Percentiles rank a stretch among this genome's conserved stretches.
Evolutionary conservation across 192 early-diverging fungal genomes (phyloP).

Genomic region (Coemansia sp.): DNA sequence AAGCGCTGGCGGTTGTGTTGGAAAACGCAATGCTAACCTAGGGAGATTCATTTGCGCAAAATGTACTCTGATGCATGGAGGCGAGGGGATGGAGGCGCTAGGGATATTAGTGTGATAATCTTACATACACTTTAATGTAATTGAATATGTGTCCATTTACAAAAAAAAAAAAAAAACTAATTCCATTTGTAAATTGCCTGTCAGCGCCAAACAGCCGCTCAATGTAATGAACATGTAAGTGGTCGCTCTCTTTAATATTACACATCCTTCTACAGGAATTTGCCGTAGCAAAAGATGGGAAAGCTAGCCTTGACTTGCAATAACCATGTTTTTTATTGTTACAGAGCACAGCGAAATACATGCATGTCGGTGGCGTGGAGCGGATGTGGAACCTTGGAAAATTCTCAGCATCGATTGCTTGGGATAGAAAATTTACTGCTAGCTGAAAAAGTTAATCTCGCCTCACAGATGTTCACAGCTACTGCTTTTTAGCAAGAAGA

Average conservation of each 20-base stretch:
- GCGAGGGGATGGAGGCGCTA: not conserved
- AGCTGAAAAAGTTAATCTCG: not conserved
- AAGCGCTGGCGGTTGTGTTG: not conserved
- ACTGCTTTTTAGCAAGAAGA: not conserved
- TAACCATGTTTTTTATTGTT: not conserved
- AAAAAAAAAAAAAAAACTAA: not conserved
- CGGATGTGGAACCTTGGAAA: not conserved
- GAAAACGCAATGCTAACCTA: not conserved
- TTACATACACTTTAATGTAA: too few relatives aligned
- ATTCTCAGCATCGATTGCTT: not conserved
- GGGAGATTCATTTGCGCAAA: not conserved
- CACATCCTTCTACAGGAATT: not conserved
- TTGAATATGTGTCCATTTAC: not conserved
- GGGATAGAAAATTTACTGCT: not conserved
- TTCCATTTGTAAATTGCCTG: not conserved
- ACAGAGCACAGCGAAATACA: not conserved
- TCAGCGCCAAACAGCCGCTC: not conserved
- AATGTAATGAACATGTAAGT: not conserved
- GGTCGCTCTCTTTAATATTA: slow-evolving; percentile 10
- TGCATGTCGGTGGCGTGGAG: not conserved
- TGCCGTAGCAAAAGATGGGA: slow-evolving; percentile 11
- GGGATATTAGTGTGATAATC: not conserved
- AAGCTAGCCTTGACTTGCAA: not conserved
- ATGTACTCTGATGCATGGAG: not conserved
- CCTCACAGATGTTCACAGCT: not conserved